Evolutionary conservation across 805 yeast species (phyloP), one percentile per base, ranked within the genome.

Genomic region (Pichia exigua): DNA sequence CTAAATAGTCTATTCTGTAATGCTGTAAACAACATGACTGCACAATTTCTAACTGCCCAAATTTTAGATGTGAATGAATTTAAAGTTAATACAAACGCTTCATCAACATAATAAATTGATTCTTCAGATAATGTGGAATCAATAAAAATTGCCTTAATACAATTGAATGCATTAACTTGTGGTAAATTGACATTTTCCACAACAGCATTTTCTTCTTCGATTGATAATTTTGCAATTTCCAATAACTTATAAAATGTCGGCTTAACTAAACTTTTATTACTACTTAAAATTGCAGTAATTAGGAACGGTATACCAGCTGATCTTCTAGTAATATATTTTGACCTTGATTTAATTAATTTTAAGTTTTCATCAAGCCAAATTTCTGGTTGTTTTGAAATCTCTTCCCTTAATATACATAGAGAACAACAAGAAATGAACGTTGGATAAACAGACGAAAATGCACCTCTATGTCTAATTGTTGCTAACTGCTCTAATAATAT

Each of bases 11-110:
- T 75, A 53, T 83, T 85, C 60, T 88, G 94, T 42, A 92, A 67
- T 0, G 96, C 82, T 0, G 95, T 83, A 64, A 90, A 92, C 42
- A 92, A 73, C 98, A 92, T 94, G 20, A 91, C 85, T 0, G 96
- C 89, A 65, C 97, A 88, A 64, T 92, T 92, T 62, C 96, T 75
- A 27, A 92, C 76, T 0, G 96, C 82, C 98, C 98, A 92, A 24
- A 81, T 72, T 2, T 75, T 70, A 2, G 87, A 79, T 1, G 78
- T 73, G 66, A 92, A 88, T 38, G 82, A 75, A 2, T 68, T 59
- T 43, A 94, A 72, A 0, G 95, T 73, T 21, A 87, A 64, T 26
- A 74, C 73, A 27, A 92, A 68, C 0, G 87, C 85, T 12, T 68
- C 66, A 52, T 82, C 82, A 10, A 83, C 72, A 61, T 72, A 82